Base-by-base conservation (phyloP, 2,329 filamentous ascomycete genomes). In the Blastomyces emzantsi region DNA sequence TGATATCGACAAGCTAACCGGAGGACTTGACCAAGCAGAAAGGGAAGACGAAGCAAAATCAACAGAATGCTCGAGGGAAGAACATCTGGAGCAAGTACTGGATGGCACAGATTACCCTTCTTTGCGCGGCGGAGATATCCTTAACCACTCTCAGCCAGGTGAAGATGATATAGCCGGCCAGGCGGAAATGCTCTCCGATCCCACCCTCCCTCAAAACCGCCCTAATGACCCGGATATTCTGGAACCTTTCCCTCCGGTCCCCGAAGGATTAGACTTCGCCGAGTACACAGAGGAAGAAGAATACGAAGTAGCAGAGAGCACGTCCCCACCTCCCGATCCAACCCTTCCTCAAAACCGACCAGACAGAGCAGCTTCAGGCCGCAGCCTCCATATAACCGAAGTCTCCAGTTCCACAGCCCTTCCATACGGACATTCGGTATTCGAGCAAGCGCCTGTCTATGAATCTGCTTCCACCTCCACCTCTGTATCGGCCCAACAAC, bases 301-400 rank as follows among this genome's bases (percentile, higher is more conserved):
- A 63, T 55, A 62, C 39, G 41, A 64, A 36, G 43, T 43, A 8
- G 39, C 62, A 33, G 41, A 55, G 7, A 58, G 39, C 19, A 6
- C 41, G 45, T 64, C 60, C 30, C 58, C 58, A 41, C 63, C 61
- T 41, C 64, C 63, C n/a, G 78, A 81, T 65, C 77, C 79, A 33
- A 80, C 78, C 8, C 73, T 81, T 4, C 79, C 79, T 25, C 79
- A 81, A 60, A 73, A 78, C 67, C 76, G 79, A 55, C 79, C 78
- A 4, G 73, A 79, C 64, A 71, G 73, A 52, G 68, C 71, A 54
- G 64, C 65, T 65, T 64, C 75, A 73, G 56, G 56, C 17, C 41
- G 47, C 15, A 59, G 43, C 25, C 62, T 63, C n/a, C 64, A 64
- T 30, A 59, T 66, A 33, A 64, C 59, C 33, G 64, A 64, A 39